These are phyloP conservation scores for Cryptococcus sp. DNA, from an alignment of 1,284 basidiomycete genomes.

Conservation along the genomic window DNA sequence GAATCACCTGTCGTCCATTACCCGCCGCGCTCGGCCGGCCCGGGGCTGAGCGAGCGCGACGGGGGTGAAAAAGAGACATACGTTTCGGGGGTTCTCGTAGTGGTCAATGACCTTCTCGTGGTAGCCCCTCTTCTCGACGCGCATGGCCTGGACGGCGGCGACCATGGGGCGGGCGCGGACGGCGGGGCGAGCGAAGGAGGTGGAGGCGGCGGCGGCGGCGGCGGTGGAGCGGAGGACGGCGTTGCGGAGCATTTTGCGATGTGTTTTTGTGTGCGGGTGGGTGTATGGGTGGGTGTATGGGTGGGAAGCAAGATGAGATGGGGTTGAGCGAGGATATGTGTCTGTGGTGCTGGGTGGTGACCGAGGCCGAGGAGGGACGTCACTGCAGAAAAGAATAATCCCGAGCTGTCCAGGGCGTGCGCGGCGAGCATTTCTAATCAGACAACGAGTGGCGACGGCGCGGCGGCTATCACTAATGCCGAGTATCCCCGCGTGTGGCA, in stretches of 20 bases:
- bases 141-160: constrained; percentile 3
- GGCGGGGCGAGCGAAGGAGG: constrained; percentile 26
- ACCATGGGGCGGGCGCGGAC: constrained; percentile 2
- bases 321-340: no score
- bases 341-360: no score
- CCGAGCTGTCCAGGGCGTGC: no score
- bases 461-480: no score
- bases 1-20: background rate
- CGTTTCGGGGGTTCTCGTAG: constrained; percentile 92
- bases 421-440: no score
- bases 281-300: background rate
- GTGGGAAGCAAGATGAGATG: background rate
- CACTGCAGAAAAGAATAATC: no score
- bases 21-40: constrained; percentile 52
- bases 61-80: constrained; percentile 52
- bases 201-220: constrained; percentile 29
- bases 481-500: no score
- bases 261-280: background rate
- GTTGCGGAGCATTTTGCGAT: constrained; percentile 26
- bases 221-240: constrained; percentile 29
- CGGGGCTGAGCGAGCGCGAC: background rate
- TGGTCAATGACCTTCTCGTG: constrained; percentile 94
- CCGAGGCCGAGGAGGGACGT: no score
- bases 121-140: constrained; percentile 58
- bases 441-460: no score